Percentiles rank a stretch among this genome's conserved stretches.
These are phyloP conservation scores for Suillus luteus DNA, from an alignment of 768 basidiomycete genomes.

Conservation along the genomic window DNA sequence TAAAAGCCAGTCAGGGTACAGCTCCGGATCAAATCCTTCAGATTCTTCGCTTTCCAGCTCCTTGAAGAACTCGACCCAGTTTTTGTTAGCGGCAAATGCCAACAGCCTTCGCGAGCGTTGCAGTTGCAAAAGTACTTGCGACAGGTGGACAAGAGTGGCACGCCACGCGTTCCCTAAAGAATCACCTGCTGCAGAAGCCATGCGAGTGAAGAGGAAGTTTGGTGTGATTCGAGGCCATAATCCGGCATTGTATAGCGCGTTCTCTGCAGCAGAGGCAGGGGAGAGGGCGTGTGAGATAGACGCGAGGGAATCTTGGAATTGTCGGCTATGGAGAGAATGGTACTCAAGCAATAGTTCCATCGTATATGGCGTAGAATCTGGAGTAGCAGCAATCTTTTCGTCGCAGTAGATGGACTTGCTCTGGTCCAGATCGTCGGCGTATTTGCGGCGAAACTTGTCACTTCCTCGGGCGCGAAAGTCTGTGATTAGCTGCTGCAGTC, in stretches of 20 bases:
- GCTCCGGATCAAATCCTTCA: constrained; percentile 8
- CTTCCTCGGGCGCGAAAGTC: background rate
- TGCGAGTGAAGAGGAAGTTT: constrained; percentile 27
- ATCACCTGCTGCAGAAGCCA: constrained; percentile 21
- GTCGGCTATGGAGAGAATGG: background rate
- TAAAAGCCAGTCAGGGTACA: constrained; percentile 15
- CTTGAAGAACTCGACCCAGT: constrained; percentile 12
- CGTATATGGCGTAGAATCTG: background rate
- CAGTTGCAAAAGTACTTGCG: constrained; percentile 27
- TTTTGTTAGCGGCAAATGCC: constrained; percentile 18
- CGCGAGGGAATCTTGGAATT: background rate
- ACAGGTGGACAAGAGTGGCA: constrained; percentile 26
- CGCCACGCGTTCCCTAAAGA: constrained; percentile 26
- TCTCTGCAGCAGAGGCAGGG: background rate
- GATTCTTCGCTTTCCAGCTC: constrained; percentile 12
- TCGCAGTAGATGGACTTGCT: constrained; percentile 1
- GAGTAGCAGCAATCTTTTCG: background rate
- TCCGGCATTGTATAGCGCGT: constrained; percentile 11
- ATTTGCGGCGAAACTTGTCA: constrained; percentile 16
- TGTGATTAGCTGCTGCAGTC: constrained; percentile 15
- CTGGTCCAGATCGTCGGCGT: constrained; percentile 14
- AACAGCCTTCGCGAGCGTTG: constrained; percentile 37
- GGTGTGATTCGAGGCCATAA: constrained; percentile 37
- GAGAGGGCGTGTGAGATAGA: background rate
- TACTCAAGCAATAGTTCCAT: background rate